Conservation (phyloP, 2,329 filamentous ascomycete species). For the Monosporascus sp. region DNA sequence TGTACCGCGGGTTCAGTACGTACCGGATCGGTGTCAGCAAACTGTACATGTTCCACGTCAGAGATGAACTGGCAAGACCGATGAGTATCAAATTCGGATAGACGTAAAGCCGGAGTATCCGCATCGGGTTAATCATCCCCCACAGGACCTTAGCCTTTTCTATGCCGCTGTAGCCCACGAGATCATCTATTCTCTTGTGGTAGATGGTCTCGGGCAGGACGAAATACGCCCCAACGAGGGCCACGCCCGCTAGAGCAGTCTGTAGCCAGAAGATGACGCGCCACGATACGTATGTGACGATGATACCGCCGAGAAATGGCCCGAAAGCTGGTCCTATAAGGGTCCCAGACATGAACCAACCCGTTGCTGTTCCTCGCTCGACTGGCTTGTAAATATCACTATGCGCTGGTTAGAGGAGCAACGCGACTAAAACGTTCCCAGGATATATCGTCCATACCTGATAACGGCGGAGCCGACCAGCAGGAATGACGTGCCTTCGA, state of each 20-base stretch:
- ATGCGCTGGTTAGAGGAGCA: slow-evolving; percentile 7
- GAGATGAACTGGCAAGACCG: slow-evolving; percentile 51
- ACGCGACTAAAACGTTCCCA: slow-evolving; percentile 19
- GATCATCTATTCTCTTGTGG: slow-evolving; percentile 55
- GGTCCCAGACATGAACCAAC: slow-evolving; percentile 68
- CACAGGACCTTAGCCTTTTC: slow-evolving; percentile 52
- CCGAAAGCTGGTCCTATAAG: slow-evolving; percentile 68
- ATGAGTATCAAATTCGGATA: slow-evolving; percentile 65
- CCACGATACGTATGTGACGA: slow-evolving; percentile 71
- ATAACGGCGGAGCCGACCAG: slow-evolving; percentile 67
- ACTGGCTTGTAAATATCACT: slow-evolving; percentile 60
- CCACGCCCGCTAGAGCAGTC: slow-evolving; percentile 59
- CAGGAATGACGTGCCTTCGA: slow-evolving; percentile 70
- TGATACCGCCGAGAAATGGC: slow-evolving; percentile 68
- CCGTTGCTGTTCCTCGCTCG: slow-evolving; percentile 66
- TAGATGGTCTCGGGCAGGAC: slow-evolving; percentile 71
- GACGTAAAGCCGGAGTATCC: slow-evolving; percentile 58
- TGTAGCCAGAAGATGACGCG: slow-evolving; percentile 75
- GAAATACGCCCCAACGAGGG: slow-evolving; percentile 56
- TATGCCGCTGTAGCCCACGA: slow-evolving; percentile 47
- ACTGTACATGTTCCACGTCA: slow-evolving; percentile 70
- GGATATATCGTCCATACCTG: slow-evolving; percentile 41
- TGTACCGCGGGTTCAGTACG: slow-evolving; percentile 65
- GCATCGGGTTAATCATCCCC: slow-evolving; percentile 61
- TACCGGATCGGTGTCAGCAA: slow-evolving; percentile 59